Conservation (phyloP, 225 moss, liverwort and hornwort genomes). For the Pseudoscleropodium purum region DNA sequence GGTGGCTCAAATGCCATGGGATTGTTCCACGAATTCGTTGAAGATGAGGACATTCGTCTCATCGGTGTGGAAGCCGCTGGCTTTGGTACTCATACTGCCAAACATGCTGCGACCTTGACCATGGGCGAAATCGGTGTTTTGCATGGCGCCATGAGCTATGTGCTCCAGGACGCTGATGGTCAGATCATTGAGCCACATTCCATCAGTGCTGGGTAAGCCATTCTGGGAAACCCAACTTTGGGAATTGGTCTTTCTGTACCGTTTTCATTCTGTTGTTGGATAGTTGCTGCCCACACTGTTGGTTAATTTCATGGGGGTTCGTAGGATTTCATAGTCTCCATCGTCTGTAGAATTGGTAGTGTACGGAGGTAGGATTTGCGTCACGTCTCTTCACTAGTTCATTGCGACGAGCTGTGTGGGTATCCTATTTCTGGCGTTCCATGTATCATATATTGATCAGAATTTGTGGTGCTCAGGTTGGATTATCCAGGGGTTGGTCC, state of each 20-base stretch:
- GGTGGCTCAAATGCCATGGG: constrained; percentile 99
- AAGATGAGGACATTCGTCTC: constrained; percentile 74
- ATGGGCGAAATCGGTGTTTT: constrained; percentile 85
- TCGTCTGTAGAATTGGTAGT: neutral
- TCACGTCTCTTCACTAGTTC: neutral
- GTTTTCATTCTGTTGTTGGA: neutral
- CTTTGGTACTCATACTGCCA: constrained; percentile 56
- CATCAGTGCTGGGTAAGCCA: constrained; percentile 83
- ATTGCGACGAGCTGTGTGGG: neutral
- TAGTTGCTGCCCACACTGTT: neutral
- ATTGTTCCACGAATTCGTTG: constrained; percentile 82
- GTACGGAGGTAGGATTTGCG: neutral
- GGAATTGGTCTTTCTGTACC: neutral
- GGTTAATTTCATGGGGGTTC: neutral
- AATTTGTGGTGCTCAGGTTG: constrained; percentile 43
- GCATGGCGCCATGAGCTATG: constrained; percentile 98
- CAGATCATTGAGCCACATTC: constrained; percentile 98
- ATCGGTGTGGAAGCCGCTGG: constrained; percentile 96
- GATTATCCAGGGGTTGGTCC: constrained; percentile 99
- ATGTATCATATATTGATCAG: neutral
- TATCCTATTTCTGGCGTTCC: neutral
- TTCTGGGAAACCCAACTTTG: neutral
- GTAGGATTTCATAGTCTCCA: neutral
- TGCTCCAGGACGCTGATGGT: constrained; percentile 81
- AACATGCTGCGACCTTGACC: constrained; percentile 90